Percentiles rank a stretch among this genome's conserved stretches.
These are phyloP conservation scores for Fusarium nanum DNA, from an alignment of 2,329 filamentous ascomycete species.

Conservation along the genomic window DNA sequence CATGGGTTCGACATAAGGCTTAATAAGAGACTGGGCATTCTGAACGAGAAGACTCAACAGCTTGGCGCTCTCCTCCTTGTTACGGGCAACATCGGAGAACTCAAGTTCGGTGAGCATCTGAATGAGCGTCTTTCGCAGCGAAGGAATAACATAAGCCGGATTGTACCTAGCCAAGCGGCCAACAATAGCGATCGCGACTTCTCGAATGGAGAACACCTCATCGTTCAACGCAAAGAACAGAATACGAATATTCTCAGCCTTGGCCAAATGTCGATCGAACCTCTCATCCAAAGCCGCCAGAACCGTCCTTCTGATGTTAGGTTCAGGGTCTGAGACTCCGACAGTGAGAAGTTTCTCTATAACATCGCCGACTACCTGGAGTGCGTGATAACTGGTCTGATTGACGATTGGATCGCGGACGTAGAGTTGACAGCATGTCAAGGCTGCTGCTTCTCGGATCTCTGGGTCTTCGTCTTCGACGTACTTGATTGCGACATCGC, in stretches of 20 bases:
- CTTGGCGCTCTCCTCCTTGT: constrained; percentile 96
- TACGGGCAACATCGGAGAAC: constrained; percentile 91
- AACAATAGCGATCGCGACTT: constrained; percentile 96
- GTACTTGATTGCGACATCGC: constrained; percentile 97
- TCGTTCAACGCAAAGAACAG: constrained; percentile 96
- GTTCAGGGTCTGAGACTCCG: constrained; percentile 90
- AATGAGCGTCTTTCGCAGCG: constrained; percentile 91
- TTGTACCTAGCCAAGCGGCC: constrained; percentile 91
- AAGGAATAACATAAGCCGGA: constrained; percentile 97
- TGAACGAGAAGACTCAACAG: constrained; percentile 92
- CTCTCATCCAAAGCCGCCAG: constrained; percentile 89
- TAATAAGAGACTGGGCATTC: constrained; percentile 92
- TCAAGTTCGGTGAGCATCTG: constrained; percentile 96
- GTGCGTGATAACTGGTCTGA: constrained; percentile 95
- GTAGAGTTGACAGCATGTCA: constrained; percentile 98
- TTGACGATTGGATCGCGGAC: constrained; percentile 97
- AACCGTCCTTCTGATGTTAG: constrained; percentile 89
- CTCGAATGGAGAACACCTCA: constrained; percentile 89
- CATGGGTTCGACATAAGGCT: constrained; percentile 97
- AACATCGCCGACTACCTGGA: constrained; percentile 97
- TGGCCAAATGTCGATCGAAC: constrained; percentile 96
- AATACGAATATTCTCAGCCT: constrained; percentile 96
- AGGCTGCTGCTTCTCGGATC: constrained; percentile 90
- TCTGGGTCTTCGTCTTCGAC: constrained; percentile 96
- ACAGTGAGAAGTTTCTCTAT: constrained; percentile 97